phyloP scores from a whole-genome alignment of 1,139 yeast genomes.

The Arxiozyma slooffiae region DNA sequence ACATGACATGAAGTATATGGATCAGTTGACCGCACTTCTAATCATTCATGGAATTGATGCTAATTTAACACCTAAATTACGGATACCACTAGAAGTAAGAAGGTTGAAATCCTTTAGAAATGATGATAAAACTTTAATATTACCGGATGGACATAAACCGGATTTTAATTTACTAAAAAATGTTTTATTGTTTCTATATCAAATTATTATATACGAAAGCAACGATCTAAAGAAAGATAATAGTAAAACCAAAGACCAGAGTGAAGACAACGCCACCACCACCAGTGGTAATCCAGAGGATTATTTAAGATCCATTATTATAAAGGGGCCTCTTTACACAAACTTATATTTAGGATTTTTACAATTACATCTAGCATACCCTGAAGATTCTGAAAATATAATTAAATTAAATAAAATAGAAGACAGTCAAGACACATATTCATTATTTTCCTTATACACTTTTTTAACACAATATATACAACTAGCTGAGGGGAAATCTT shows the following conservation, averaged over 20 bases:
- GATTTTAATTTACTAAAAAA: conserved; percentile 10
- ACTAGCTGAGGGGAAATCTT: conserved; percentile 36
- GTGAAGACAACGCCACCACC: too few relatives aligned
- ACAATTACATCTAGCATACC: conserved; percentile 33
- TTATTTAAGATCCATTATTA: conserved; percentile 42
- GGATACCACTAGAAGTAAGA: conserved; percentile 58
- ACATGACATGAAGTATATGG: conserved; percentile 71
- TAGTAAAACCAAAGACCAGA: too few relatives aligned
- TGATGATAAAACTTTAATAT: conserved; percentile 13
- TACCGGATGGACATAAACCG: conserved; percentile 9
- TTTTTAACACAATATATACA: conserved; percentile 40
- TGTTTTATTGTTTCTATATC: conserved; percentile 11
- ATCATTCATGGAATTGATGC: conserved; percentile 67
- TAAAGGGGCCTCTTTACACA: conserved; percentile 63
- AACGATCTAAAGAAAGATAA: not conserved
- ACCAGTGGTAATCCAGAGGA: conserved; percentile 6
- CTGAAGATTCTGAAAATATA: not conserved
- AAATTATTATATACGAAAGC: conserved; percentile 5
- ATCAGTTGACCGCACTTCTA: conserved; percentile 51
- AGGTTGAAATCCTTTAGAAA: conserved; percentile 39
- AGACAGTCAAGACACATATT: conserved; percentile 52
- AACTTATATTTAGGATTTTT: conserved; percentile 54
- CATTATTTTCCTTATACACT: conserved; percentile 47
- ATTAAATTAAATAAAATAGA: conserved; percentile 20
- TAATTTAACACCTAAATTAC: conserved; percentile 45